Conservation (phyloP, 345 rosid species). For the Boechera stricta region DNA sequence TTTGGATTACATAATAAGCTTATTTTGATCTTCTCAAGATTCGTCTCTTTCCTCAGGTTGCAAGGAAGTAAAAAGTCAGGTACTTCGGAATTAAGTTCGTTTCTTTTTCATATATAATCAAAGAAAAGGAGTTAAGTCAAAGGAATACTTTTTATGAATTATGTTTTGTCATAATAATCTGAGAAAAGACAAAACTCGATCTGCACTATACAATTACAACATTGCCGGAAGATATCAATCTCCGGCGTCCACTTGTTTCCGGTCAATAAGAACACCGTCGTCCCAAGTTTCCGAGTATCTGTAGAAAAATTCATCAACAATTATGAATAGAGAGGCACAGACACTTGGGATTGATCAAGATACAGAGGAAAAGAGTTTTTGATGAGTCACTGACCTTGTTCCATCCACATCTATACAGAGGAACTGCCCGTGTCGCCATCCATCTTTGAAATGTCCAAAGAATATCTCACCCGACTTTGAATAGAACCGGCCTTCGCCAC, state of each 20-base stretch:
- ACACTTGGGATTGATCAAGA: background rate
- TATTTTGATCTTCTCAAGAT: conserved; percentile 31
- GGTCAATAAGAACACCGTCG: conserved; percentile 63
- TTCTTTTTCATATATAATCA: conserved; percentile 16
- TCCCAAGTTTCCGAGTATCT: conserved; percentile 85
- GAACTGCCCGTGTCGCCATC: conserved; percentile 87
- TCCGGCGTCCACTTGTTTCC: conserved; percentile 59
- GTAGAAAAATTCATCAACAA: conserved; percentile 1
- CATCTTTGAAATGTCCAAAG: conserved; percentile 89
- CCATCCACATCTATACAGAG: conserved; percentile 79
- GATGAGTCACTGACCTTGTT: conserved; percentile 60
- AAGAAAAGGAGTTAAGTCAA: conserved; percentile 16
- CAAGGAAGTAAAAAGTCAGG: conserved; percentile 33
- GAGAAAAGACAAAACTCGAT: conserved; percentile 24
- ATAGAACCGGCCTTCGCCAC: conserved; percentile 94
- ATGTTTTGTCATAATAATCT: conserved; percentile 26
- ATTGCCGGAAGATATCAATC: conserved; percentile 19
- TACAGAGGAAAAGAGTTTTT: background rate
- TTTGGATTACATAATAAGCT: background rate
- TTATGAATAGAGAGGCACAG: background rate
- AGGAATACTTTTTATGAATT: background rate
- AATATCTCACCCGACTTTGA: conserved; percentile 78
- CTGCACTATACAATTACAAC: conserved; percentile 28
- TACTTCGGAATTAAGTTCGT: conserved; percentile 31
- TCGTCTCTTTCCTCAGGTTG: conserved; percentile 34